phyloP scores from a whole-genome alignment of 352 stramenopile genomes.

The Pythium pyrilobum region DNA sequence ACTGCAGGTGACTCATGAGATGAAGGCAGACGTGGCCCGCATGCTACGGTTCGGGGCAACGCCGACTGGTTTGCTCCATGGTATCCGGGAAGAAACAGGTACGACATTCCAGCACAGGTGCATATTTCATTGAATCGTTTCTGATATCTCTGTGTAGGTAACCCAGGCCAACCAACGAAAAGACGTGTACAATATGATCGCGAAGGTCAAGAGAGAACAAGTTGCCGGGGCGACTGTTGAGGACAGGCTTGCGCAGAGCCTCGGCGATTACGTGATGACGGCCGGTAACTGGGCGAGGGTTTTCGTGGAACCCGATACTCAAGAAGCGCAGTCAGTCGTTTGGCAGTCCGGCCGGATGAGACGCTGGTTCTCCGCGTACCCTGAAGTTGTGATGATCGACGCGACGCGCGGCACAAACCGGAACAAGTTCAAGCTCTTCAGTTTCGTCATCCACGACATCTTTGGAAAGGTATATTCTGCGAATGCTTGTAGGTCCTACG shows the following conservation, averaged over 20 bases:
- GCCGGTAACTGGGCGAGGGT: not conserved
- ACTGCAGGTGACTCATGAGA: not conserved
- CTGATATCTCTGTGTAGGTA: not conserved
- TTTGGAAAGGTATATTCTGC: not conserved
- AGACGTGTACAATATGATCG: not conserved
- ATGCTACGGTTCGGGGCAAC: not conserved
- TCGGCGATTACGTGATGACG: not conserved
- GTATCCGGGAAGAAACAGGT: not conserved
- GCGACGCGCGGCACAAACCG: not conserved
- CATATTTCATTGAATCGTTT: not conserved
- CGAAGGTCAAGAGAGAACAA: not conserved
- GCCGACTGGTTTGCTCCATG: not conserved
- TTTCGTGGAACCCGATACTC: not conserved
- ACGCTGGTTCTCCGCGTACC: not conserved
- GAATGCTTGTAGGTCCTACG: not conserved
- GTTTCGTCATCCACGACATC: not conserved
- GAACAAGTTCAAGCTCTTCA: not conserved
- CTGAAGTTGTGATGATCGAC: constrained; percentile 2
- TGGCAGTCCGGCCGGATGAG: not conserved
- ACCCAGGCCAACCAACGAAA: not conserved
- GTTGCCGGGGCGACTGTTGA: not conserved
- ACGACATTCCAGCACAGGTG: too few relatives aligned
- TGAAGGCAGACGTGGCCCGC: not conserved
- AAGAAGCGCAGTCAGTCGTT: not conserved
- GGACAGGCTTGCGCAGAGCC: not conserved